A percentile compares a stretch with the other conserved stretches of the same genome.
These are phyloP conservation scores for Pyronema domesticum DNA, from an alignment of 495 filamentous ascomycete species.

Conservation along the genomic window DNA sequence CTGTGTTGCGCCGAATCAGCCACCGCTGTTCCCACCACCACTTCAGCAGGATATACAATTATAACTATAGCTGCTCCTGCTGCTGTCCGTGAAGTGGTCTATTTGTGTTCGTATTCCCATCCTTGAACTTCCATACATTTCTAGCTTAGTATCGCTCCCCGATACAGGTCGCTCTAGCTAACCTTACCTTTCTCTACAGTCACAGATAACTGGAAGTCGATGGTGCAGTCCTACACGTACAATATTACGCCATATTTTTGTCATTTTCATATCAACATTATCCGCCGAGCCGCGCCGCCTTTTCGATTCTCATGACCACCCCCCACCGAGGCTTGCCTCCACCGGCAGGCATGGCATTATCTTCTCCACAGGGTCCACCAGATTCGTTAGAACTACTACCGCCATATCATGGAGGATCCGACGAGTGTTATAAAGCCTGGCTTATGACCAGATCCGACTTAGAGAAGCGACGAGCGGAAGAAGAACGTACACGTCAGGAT, in stretches of 20 bases:
- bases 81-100: background rate
- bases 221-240: background rate
- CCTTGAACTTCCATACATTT: conserved; percentile 1
- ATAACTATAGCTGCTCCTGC: background rate
- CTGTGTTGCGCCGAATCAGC: background rate
- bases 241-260: background rate
- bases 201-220: conserved; percentile 4
- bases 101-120: conserved; percentile 1
- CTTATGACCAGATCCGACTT: conserved; percentile 70
- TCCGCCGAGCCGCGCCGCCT: background rate
- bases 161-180: conserved; percentile 1
- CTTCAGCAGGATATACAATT: background rate
- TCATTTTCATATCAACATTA: background rate
- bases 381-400: conserved; percentile 46
- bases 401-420: conserved; percentile 50
- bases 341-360: conserved; percentile 52
- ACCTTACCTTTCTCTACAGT: background rate
- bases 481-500: conserved; percentile 75
- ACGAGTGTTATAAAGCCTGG: conserved; percentile 71
- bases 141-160: conserved; percentile 1
- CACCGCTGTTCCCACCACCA: background rate
- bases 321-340: conserved; percentile 60
- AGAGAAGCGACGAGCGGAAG: conserved; percentile 66
- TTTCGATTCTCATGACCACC: conserved; percentile 38
- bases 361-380: conserved; percentile 30